Evolutionary conservation across 208 protist genomes (phyloP).

Genomic region (Leishmania guyanensis): DNA sequence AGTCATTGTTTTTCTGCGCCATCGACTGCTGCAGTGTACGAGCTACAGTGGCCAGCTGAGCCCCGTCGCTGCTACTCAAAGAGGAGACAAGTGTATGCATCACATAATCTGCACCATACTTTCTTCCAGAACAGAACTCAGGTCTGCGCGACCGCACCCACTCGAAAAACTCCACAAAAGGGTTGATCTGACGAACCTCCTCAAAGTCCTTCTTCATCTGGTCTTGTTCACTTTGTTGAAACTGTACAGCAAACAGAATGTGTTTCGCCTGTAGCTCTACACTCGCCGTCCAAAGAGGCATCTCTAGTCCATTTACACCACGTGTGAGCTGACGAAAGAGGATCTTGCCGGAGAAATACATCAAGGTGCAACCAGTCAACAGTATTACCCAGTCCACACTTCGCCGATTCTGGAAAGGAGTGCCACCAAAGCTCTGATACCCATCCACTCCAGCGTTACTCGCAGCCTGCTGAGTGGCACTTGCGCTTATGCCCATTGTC

Average conservation of each 20-base stretch:
- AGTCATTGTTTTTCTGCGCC: slow-evolving; percentile 21
- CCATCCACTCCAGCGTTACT: slow-evolving; percentile 14
- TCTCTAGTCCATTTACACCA: slow-evolving; percentile 41
- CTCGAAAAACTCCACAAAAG: slow-evolving; percentile 68
- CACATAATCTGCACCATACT: slow-evolving; percentile 44
- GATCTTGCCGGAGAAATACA: slow-evolving; percentile 64
- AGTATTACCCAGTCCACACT: slow-evolving; percentile 70
- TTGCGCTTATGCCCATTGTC: slow-evolving; percentile 33
- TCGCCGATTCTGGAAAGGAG: slow-evolving; percentile 7
- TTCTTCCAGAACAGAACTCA: slow-evolving; percentile 63
- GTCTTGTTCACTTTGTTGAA: slow-evolving; percentile 45
- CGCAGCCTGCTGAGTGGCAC: slow-evolving; percentile 32
- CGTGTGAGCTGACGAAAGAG: slow-evolving; percentile 47
- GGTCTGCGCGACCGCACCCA: slow-evolving; percentile 46
- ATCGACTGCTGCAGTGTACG: slow-evolving; percentile 48
- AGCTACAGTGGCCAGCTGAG: slow-evolving; percentile 39
- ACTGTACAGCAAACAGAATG: slow-evolving; percentile 74
- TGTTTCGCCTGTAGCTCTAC: slow-evolving; percentile 63
- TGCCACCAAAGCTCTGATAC: neutral
- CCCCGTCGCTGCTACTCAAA: slow-evolving; percentile 40
- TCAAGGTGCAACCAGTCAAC: slow-evolving; percentile 52
- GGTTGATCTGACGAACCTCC: slow-evolving; percentile 44
- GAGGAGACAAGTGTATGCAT: slow-evolving; percentile 33
- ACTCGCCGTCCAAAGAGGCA: slow-evolving; percentile 68
- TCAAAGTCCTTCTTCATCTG: slow-evolving; percentile 56